A percentile compares a stretch with the other conserved stretches of the same genome.
These are phyloP conservation scores for Solanum appendiculatum DNA, from an alignment of 257 asterid genomes.

Conservation along the genomic window DNA sequence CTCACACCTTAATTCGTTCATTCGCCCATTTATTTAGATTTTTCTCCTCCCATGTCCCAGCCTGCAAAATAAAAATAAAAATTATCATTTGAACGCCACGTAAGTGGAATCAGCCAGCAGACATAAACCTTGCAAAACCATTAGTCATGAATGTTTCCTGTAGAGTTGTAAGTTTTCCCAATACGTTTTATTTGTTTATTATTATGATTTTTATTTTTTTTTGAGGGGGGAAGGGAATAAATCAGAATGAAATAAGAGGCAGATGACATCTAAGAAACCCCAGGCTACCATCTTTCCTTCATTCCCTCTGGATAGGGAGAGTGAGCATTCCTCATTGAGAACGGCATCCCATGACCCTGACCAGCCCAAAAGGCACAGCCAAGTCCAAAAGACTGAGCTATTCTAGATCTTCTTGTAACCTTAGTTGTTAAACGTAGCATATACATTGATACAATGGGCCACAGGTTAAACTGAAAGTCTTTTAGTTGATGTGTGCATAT, in stretches of 20 bases:
- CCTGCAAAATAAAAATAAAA: conserved; percentile 18
- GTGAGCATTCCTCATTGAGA: neutral
- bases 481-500: neutral
- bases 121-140: neutral
- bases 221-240: neutral
- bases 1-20: conserved; percentile 33
- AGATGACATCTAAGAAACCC: neutral
- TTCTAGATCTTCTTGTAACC: neutral
- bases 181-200: neutral
- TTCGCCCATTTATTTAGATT: conserved; percentile 37
- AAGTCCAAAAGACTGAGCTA: neutral
- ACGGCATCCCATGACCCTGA: neutral
- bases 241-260: neutral
- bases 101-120: neutral
- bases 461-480: neutral
- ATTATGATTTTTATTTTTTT: neutral
- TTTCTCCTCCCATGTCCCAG: conserved; percentile 55
- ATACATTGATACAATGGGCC: neutral
- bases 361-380: neutral
- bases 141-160: neutral
- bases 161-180: neutral
- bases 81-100: neutral
- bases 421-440: neutral
- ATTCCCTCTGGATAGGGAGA: neutral
- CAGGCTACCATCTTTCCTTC: neutral